Base-by-base conservation (phyloP, 495 filamentous ascomycete species). In the Aspergillus olivimuriae region DNA sequence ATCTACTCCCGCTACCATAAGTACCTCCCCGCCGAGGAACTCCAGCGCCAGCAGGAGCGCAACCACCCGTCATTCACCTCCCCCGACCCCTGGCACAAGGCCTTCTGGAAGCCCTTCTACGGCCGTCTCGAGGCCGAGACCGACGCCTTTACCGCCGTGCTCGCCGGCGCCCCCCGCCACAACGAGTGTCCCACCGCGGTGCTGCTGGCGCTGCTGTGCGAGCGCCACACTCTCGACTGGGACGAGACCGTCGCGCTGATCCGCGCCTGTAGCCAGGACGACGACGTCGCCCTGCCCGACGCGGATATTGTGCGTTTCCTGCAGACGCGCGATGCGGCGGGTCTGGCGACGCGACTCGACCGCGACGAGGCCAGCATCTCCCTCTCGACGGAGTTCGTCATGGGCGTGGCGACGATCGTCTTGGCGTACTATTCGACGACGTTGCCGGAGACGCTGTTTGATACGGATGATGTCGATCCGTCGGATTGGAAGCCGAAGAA, bases 141-240 rank as follows among this genome's bases (percentile, higher is more conserved):
- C 16, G 46, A 32, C 0, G 23, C 46, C 6, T 43, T 43, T 23
- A 11, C 39, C 14, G 15, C 21, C 5, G 46, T 48, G 12, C 24
- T 48, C 2, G 10, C 16, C 2, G 46, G 46, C 1, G 4, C 42
- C 17, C 36, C 32, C 11, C 8, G 12, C n/a, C 32, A 48, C 18
- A 48, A 48, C 17, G 46, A 48, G 22, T 48, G 46, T 16, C 46
- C 46, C 5, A 42, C 39, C 0, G 36, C 17, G 4, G 8, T 48
- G 7, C 21, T 48, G 32, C 30, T 48, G 22, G 40, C 40, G 33
- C 39, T 48, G 6, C 39, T 48, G 1, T 30, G 20, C 20, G 46
- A 48, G 17, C 46, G 46, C 16, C 46, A 48, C 18, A 48, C 46
- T 5, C 23, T 48, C 1, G 39, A 48, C 30, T 48, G 46, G 46